Base-by-base conservation (phyloP, 768 basidiomycete species). In the Trametes sanguinea region DNA sequence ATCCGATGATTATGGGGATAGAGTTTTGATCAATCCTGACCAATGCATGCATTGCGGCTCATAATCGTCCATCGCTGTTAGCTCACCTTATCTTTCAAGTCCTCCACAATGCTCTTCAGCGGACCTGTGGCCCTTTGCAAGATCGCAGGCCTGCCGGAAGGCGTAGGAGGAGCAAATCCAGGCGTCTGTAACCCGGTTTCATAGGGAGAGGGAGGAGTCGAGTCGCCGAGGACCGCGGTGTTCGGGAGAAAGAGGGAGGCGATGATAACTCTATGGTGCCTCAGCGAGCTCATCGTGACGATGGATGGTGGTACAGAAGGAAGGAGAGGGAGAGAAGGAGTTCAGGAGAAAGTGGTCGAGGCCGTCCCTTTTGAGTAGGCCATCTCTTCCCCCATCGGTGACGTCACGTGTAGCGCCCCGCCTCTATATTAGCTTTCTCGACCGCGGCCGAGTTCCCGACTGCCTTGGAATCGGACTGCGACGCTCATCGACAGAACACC, bases 201-300 rank as follows among this genome's bases (percentile, higher is more conserved):
- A 17, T 65, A 63, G 27, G 60, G 84, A 0, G 86, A 85, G 0
- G 83, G 68, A 0, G 83, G 81, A 13, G 75, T 72, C 0, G 85
- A 85, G 60, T 86, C 82, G 71, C 83, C 85, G 44, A 85, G 76
- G 47, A 86, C 83, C 45, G 85, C 84, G 40, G 90, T 89, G 61
- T 83, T 84, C 40, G 92, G 92, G 39, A 93, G 85, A 71, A 94
- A 92, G 61, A 93, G 85, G n/a, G 89, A 88, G 14, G 90, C 92
- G 72, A 94, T 86, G 73, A 93, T 78, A 57, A 89, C 81, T 35
- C 92, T 79, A 73, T 90, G 88, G 74, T 85, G 84, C 57, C 87
- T 80, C 70, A 91, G 82, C 40, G 89, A 86, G 71, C 81, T 81
- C 90, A 91, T 91, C 62, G 74, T 70, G 46, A 61, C 7, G 40